phyloP scores from a whole-genome alignment of 805 yeast species.

The Candida sonorensis region DNA sequence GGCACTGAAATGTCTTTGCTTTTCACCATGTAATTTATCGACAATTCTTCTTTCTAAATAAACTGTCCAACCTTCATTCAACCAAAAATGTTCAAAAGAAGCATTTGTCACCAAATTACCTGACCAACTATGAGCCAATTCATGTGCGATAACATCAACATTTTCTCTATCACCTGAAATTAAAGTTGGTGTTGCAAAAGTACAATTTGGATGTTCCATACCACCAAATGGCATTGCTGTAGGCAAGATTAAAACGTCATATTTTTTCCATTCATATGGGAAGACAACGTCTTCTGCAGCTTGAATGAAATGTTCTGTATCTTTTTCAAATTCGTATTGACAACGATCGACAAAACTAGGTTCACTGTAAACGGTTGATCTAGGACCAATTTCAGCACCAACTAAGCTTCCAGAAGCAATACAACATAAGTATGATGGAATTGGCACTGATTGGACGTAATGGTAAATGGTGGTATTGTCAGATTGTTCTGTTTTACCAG shows the following conservation, averaged over 20 bases:
- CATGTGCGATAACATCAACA: conserved; percentile 89
- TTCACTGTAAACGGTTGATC: conserved; percentile 78
- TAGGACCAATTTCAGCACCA: conserved; percentile 69
- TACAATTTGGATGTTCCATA: conserved; percentile 90
- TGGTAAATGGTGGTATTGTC: conserved; percentile 28
- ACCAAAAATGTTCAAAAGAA: conserved; percentile 92
- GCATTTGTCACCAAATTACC: conserved; percentile 88
- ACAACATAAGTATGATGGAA: conserved; percentile 79
- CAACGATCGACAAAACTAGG: conserved; percentile 62
- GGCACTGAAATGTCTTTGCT: conserved; percentile 71
- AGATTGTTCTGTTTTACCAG: conserved; percentile 26
- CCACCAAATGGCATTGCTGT: conserved; percentile 83
- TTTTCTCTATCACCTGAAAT: conserved; percentile 80
- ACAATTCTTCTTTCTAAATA: conserved; percentile 80
- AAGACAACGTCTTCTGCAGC: conserved; percentile 74
- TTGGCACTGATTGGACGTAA: conserved; percentile 73
- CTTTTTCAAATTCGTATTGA: conserved; percentile 72
- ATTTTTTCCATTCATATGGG: conserved; percentile 78
- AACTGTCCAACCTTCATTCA: conserved; percentile 96
- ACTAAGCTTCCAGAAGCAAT: conserved; percentile 78
- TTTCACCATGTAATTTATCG: conserved; percentile 73
- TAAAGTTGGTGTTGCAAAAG: conserved; percentile 86
- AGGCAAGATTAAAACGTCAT: conserved; percentile 76
- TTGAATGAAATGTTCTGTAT: conserved; percentile 71
- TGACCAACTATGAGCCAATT: conserved; percentile 87